phyloP scores from a whole-genome alignment of 2,329 filamentous ascomycete species.

The Plenodomus tracheiphilus region DNA sequence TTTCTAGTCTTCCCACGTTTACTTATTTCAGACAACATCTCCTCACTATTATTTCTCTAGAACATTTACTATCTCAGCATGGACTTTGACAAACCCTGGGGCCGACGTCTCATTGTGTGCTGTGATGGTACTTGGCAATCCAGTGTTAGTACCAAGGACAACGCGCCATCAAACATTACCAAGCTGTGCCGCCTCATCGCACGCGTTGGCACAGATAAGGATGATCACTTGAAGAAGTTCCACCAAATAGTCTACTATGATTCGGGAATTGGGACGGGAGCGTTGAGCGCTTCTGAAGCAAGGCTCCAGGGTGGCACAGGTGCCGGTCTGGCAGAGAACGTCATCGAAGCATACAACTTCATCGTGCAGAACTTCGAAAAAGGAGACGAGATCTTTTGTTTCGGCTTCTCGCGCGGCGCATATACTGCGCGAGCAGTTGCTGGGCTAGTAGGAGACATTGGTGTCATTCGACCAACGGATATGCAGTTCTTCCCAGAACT shows the following conservation, averaged over 20 bases:
- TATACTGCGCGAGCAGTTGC: conserved; percentile 50
- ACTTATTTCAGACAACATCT: background rate
- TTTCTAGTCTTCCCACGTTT: background rate
- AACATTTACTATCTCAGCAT: conserved; percentile 6
- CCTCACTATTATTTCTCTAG: background rate
- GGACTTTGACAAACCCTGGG: conserved; percentile 29
- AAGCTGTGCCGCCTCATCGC: conserved; percentile 39
- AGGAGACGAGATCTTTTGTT: conserved; percentile 54
- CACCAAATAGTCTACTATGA: conserved; percentile 45
- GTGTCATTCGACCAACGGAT: conserved; percentile 51
- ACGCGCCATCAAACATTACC: conserved; percentile 42
- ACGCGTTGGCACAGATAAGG: conserved; percentile 29
- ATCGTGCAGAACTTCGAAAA: conserved; percentile 54
- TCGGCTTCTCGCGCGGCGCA: conserved; percentile 53
- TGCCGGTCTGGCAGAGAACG: conserved; percentile 52
- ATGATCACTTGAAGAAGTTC: conserved; percentile 30
- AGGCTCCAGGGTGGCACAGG: conserved; percentile 47
- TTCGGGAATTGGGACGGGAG: conserved; percentile 39
- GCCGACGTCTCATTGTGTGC: conserved; percentile 40
- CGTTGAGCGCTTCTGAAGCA: conserved; percentile 27
- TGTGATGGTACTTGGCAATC: conserved; percentile 46
- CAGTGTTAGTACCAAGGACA: conserved; percentile 33
- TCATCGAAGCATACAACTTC: conserved; percentile 56
- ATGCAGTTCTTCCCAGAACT: conserved; percentile 51
- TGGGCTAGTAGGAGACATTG: conserved; percentile 50